Base-by-base conservation (phyloP, 371 early-diverging fungal species). In the Rhizopus microsporus region DNA sequence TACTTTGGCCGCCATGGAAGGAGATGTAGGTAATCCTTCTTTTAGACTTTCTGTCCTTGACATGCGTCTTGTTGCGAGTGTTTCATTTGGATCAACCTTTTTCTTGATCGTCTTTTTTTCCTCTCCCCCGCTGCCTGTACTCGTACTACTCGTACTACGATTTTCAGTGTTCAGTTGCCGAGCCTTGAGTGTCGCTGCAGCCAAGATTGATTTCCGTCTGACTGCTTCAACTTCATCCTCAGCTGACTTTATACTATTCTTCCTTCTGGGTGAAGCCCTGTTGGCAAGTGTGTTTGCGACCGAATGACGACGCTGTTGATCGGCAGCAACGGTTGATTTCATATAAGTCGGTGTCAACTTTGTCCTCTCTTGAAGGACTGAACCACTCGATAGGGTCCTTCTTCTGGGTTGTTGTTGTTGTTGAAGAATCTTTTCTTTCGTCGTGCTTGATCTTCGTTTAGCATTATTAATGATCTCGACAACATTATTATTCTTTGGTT, bases 11-110 rank as follows among this genome's bases (percentile, higher is more conserved):
- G 57, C 49, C 38, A 65, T 50, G 5, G 71, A 69, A 4, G 77
- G 67, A 7, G 64, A 60, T 1, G 74, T 74, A 3, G 78, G 74
- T 0, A 77, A 29, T 16, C 74, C 71, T 45, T 74, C 78, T 17
- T 77, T 74, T n/a, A 74, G 40, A 37, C 60, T 70, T 40, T 77
- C 78, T 4, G 74, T 74, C 32, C 78, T 37, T 1, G 72, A 74
- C 57, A 63, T 56, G 5, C 75, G 54, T 32, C 78, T 55, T 34
- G 46, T 31, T 13, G 30, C 16, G 12, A 54, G 12, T 34, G 30
- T 47, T 16, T 43, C 56, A 16, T 44, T 34, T 16, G 63, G 59
- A 15, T 39, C 16, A 9, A 37, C 59, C 5, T 57, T 34, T 68
- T 63, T 39, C 62, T 52, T 5, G 38, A 15, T 29, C 63, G 62